Evolutionary conservation across 106 monocot species (phyloP).

Genomic region (Dactylorhiza incarnata): DNA sequence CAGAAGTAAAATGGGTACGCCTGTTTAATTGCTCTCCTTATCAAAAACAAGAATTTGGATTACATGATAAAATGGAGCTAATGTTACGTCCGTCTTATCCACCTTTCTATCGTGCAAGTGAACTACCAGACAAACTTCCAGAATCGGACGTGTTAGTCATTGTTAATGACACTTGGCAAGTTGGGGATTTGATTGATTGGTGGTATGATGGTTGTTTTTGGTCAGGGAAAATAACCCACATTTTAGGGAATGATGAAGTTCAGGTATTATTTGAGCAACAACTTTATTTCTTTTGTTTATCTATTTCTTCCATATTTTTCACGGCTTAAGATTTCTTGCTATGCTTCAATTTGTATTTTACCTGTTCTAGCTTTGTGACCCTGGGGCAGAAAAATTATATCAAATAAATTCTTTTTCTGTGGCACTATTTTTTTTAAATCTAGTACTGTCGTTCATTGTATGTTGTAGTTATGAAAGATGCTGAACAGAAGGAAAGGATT

Average conservation of each 20-base stretch:
- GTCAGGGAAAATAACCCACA: slow-evolving; percentile 42
- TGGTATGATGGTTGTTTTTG: slow-evolving; percentile 46
- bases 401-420: background rate
- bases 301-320: background rate
- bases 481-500: too few species aligned
- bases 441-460: too few species aligned
- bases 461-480: too few species aligned
- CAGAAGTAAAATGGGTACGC: slow-evolving; percentile 43
- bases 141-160: slow-evolving; percentile 30
- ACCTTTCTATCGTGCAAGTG: slow-evolving; percentile 22
- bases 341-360: background rate
- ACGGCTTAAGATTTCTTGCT: background rate
- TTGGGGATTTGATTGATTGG: slow-evolving; percentile 72
- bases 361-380: background rate
- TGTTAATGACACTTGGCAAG: slow-evolving; percentile 37
- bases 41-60: slow-evolving; percentile 2
- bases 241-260: slow-evolving; percentile 32
- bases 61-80: slow-evolving; percentile 19
- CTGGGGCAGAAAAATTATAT: background rate
- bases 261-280: slow-evolving; percentile 25
- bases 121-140: slow-evolving; percentile 18
- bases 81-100: slow-evolving; percentile 65
- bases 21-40: slow-evolving; percentile 23
- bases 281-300: background rate
- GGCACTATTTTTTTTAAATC: background rate